Conservation (phyloP, 2,329 filamentous ascomycete genomes). For the Talaromyces sp. region DNA sequence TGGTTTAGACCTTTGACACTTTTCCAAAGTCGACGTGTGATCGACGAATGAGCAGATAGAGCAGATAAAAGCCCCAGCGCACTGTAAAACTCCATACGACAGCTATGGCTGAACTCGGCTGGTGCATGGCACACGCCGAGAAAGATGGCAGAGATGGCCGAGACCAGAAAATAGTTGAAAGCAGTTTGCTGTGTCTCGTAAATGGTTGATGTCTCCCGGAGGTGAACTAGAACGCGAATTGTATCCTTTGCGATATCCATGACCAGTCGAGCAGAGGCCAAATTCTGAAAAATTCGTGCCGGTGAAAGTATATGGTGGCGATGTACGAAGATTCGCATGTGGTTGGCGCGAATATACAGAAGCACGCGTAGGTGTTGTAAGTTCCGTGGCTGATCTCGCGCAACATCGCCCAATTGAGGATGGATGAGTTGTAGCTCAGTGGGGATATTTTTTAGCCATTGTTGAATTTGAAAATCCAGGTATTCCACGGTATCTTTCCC, state of each 20-base stretch:
- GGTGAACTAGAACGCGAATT: neutral
- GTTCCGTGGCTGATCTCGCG: neutral
- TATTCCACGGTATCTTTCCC: neutral
- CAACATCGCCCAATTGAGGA: neutral
- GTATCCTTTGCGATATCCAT: neutral
- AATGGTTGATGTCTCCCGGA: neutral
- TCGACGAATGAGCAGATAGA: neutral
- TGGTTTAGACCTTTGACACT: neutral
- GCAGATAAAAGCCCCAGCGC: neutral
- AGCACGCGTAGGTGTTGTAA: neutral
- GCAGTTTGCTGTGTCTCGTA: neutral
- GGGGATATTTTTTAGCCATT: neutral
- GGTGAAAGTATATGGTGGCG: constrained; percentile 2
- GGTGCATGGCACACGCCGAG: neutral
- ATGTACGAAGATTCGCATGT: constrained; percentile 3
- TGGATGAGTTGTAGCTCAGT: neutral
- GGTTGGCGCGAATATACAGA: constrained; percentile 5
- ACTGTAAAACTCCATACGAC: neutral
- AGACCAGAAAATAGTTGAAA: constrained; percentile 3
- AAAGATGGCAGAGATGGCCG: constrained; percentile 1
- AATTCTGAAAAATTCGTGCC: neutral
- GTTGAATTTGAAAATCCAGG: constrained; percentile 1
- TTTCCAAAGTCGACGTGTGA: constrained; percentile 1
- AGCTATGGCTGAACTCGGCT: neutral
- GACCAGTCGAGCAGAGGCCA: neutral